Percentiles rank a stretch among this genome's conserved stretches.
phyloP scores from a whole-genome alignment of 805 yeast species.

The Myxozyma neglecta region DNA sequence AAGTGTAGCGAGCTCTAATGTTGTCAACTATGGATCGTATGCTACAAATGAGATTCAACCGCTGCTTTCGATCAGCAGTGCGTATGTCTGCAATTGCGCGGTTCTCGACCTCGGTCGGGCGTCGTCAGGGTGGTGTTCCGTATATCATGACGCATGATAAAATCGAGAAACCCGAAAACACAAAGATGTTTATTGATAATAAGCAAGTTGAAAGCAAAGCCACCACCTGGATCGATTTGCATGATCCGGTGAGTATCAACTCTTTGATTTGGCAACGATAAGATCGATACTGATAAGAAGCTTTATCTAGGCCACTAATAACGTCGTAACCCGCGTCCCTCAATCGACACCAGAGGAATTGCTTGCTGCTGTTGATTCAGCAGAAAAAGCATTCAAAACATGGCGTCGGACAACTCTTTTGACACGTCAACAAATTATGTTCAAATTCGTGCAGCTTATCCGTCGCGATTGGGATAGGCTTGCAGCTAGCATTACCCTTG shows the following conservation, averaged over 20 bases:
- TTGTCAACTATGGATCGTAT: not conserved
- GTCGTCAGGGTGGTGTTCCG: not conserved
- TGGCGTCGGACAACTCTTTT: slow-evolving; percentile 56
- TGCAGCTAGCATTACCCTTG: slow-evolving; percentile 62
- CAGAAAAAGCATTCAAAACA: slow-evolving; percentile 58
- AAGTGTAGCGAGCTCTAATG: too few relatives aligned
- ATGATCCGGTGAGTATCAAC: slow-evolving; percentile 53
- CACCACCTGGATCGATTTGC: slow-evolving; percentile 62
- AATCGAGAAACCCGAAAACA: slow-evolving; percentile 38
- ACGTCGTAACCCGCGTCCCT: slow-evolving; percentile 66
- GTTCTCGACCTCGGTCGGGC: slow-evolving; percentile 2
- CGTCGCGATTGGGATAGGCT: slow-evolving; percentile 66
- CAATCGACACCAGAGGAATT: slow-evolving; percentile 68
- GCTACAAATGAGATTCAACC: not conserved
- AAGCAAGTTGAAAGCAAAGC: slow-evolving; percentile 53
- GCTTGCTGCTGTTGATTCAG: slow-evolving; percentile 63
- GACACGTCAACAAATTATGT: slow-evolving; percentile 61
- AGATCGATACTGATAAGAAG: not conserved
- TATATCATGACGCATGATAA: slow-evolving; percentile 21
- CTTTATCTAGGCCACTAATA: slow-evolving; percentile 53
- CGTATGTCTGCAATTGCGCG: not conserved
- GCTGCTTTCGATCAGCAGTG: not conserved
- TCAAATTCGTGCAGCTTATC: slow-evolving; percentile 64
- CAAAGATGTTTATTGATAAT: slow-evolving; percentile 47
- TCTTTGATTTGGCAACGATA: not conserved